Evolutionary conservation across 345 rosid species (phyloP), one percentile per base, ranked within the genome.

Genomic region (Murraya paniculata): DNA sequence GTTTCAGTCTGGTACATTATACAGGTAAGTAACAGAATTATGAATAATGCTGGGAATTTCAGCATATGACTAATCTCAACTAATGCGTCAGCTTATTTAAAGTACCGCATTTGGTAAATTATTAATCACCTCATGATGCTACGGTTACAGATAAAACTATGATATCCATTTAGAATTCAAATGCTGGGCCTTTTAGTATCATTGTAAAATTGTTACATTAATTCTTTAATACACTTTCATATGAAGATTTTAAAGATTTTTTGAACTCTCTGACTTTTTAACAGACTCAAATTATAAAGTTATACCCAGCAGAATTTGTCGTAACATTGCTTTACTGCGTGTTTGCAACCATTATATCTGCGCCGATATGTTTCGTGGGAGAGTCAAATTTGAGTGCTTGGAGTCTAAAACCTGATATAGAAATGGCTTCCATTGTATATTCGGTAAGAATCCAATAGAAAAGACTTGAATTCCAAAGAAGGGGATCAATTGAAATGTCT

Each of bases 201-300:
- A 10, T 11, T 41, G 16, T 11, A 41, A 41, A 45, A 45, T 3
- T 45, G 13, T 13, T 10, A 13, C 18, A 11, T 45, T 13, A 13
- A 13, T 13, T 45, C 18, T 45, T 45, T 2, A 45, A 11, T 10
- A 41, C 10, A 41, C 2, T 45, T 45, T 45, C 50, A 45, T 45
- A 11, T 53, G 25, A 16, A 24, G 1, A 5, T 9, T 39, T 53
- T 39, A 24, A 41, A 27, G 7, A 4, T 18, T 18, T 5, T 25
- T 41, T 19, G 6, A 25, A 14, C 7, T 14, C 9, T 14, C 2
- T 24, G 22, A 16, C 25, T 18, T 21, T 66, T 4, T 71, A 67
- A 5, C 78, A 90, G 91, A 73, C 90, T 33, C 83, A 71, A 53
- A 38, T 87, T 56, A 83, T 87, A 88, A 69, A 79, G 80, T 68